A percentile compares a stretch with the other conserved stretches of the same genome.
Conservation (phyloP, 2,329 filamentous ascomycete genomes). For the Fusarium tjaetaba region DNA sequence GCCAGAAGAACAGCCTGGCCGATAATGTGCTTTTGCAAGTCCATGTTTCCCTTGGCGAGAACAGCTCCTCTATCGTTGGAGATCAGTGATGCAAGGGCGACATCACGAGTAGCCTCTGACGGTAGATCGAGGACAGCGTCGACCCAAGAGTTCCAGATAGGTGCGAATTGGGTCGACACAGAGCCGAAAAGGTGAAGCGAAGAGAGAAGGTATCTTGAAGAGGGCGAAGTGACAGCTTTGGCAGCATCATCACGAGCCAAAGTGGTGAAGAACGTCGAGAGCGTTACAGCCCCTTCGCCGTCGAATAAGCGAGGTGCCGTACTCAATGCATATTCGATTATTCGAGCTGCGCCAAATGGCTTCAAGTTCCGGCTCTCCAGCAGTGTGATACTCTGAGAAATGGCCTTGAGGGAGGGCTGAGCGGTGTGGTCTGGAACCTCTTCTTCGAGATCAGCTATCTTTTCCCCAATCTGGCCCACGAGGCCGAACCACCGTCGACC, state of each 20-base stretch:
- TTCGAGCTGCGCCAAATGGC: slow-evolving; percentile 63
- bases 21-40: slow-evolving; percentile 60
- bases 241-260: slow-evolving; percentile 67
- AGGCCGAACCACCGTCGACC: slow-evolving; percentile 75
- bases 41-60: slow-evolving; percentile 51
- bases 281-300: slow-evolving; percentile 43
- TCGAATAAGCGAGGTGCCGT: slow-evolving; percentile 55
- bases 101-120: slow-evolving; percentile 35
- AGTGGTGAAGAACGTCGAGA: slow-evolving; percentile 56
- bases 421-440: slow-evolving; percentile 45
- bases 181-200: slow-evolving; percentile 68
- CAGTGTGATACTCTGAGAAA: slow-evolving; percentile 53
- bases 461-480: slow-evolving; percentile 56
- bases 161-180: slow-evolving; percentile 51
- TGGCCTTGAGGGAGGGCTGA: slow-evolving; percentile 43
- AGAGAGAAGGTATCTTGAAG: slow-evolving; percentile 71
- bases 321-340: slow-evolving; percentile 54
- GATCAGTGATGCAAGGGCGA: slow-evolving; percentile 57
- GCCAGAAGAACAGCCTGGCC: slow-evolving; percentile 53
- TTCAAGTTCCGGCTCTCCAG: slow-evolving; percentile 64
- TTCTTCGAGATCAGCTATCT: slow-evolving; percentile 33
- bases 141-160: slow-evolving; percentile 58
- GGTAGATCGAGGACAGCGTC: slow-evolving; percentile 52
- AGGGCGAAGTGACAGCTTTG: slow-evolving; percentile 73
- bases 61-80: slow-evolving; percentile 53